phyloP scores from a whole-genome alignment of 139 green algal species.

The Picochlorum sp. region DNA sequence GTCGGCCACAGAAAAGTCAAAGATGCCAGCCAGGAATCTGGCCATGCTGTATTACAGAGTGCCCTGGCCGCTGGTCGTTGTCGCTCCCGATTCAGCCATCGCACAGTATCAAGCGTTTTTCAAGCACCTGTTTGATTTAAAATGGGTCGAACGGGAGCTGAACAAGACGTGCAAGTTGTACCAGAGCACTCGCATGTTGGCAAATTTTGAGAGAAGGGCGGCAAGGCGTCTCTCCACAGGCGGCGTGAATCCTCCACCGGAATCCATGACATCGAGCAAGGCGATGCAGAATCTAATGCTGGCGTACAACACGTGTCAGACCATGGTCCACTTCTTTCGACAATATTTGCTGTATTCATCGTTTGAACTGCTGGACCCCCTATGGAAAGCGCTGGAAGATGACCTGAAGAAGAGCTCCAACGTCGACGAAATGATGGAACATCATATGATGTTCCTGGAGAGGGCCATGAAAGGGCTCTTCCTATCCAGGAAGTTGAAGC shows the following conservation, averaged over 20 bases:
- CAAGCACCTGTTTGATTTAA: conserved; percentile 73
- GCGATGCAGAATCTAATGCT: conserved; percentile 25
- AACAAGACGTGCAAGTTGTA: conserved; percentile 45
- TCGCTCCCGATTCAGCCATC: conserved; percentile 59
- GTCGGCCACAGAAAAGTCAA: conserved; percentile 17
- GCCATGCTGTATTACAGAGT: conserved; percentile 54
- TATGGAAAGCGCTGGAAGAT: conserved; percentile 50
- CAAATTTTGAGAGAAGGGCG: conserved; percentile 1
- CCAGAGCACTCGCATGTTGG: conserved; percentile 39
- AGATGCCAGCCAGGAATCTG: conserved; percentile 18
- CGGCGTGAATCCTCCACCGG: background rate
- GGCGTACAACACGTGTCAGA: conserved; percentile 51
- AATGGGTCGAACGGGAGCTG: conserved; percentile 75
- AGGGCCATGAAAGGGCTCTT: conserved; percentile 47
- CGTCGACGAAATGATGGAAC: conserved; percentile 62
- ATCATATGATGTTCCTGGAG: conserved; percentile 55
- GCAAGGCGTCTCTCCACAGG: background rate
- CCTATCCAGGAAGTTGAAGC: conserved; percentile 39
- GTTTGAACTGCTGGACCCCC: conserved; percentile 74
- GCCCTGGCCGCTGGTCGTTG: conserved; percentile 71
- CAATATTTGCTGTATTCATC: conserved; percentile 74
- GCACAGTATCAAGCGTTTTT: conserved; percentile 87
- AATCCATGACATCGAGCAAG: background rate
- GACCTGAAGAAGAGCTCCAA: conserved; percentile 31
- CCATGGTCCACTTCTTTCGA: conserved; percentile 65